phyloP scores from a whole-genome alignment of 108 stramenopile genomes.

The Nitzschia palea region DNA sequence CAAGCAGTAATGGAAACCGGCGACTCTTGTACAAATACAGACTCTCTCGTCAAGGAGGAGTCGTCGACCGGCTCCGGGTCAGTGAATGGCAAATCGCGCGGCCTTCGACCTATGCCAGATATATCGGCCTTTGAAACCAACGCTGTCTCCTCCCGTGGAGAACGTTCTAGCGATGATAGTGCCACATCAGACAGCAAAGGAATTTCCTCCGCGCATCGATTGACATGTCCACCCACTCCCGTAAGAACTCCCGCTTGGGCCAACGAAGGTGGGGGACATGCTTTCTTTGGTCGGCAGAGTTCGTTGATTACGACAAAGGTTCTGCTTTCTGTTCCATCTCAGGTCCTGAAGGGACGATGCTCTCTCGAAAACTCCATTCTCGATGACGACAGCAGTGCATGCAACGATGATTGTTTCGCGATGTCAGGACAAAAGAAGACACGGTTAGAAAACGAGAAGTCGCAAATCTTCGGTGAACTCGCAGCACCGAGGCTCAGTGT shows the following conservation, averaged over 20 bases:
- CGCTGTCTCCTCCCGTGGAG: slow-evolving; percentile 36
- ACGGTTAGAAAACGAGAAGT: neutral
- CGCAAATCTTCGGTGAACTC: too few relatives aligned
- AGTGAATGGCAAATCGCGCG: slow-evolving; percentile 33
- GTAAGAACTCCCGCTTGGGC: slow-evolving; percentile 79
- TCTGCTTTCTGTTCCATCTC: slow-evolving; percentile 63
- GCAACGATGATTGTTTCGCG: neutral
- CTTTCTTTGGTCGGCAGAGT: slow-evolving; percentile 42
- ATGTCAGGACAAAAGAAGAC: neutral
- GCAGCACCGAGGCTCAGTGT: neutral
- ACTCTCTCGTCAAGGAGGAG: neutral
- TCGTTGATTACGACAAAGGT: slow-evolving; percentile 72
- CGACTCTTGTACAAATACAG: neutral
- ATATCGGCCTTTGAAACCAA: slow-evolving; percentile 72
- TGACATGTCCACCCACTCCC: slow-evolving; percentile 76
- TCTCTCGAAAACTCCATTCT: slow-evolving; percentile 75
- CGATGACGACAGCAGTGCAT: slow-evolving; percentile 50
- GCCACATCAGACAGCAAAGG: slow-evolving; percentile 24
- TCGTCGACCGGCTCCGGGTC: slow-evolving; percentile 14
- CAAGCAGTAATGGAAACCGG: neutral
- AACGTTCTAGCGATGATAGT: slow-evolving; percentile 43
- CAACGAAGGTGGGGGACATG: slow-evolving; percentile 35
- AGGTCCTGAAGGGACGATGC: slow-evolving; percentile 63
- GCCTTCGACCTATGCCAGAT: slow-evolving; percentile 78
- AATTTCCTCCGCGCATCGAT: slow-evolving; percentile 8